Base-by-base conservation (phyloP, 208 protist species). In the Crithidia acanthocephali region DNA sequence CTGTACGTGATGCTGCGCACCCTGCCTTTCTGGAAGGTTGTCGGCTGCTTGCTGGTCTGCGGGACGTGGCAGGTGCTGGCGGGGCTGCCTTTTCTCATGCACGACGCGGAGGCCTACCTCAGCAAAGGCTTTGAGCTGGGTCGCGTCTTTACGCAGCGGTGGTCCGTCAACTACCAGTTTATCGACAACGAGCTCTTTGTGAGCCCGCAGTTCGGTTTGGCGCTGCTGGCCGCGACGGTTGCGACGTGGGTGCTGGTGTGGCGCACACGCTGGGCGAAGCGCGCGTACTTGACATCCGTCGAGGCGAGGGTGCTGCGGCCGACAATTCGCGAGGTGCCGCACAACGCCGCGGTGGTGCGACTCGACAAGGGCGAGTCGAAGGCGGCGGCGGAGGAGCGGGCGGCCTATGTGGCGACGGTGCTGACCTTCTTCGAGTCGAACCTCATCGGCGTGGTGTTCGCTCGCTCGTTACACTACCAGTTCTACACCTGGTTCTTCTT, bases 401-500 rank as follows among this genome's bases (percentile, higher is more conserved):
- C 55, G 7, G 62, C 59, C 1, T 65, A 42, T 37, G 44, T 33
- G 28, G 59, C 70, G 11, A 87, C 97, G 30, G 68, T 90, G 2
- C 67, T 86, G 63, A 91, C 91, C 0, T 45, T 99, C 30, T 86
- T 99, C 50, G 81, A 88, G 64, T 90, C 80, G 22, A 98, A 98
- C 74, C 77, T 98, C 18, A 86, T 98, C 59, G 97, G 96, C 22
- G 82, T 98, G 33, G 73, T 86, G 16, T 95, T 94, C 60, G 68
- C 87, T 8, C 83, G 96, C 42, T 84, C 84, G 6, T 44, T 99
- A n/a, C 96, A 99, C 73, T 98, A 94, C 71, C 96, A 98, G 85
- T 98, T 98, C 73, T 93, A 97, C 60, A 64, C 74, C 15, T 98
- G 95, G 92, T 98, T 98, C 80, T 96, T 91, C 72, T 89, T 97